These are phyloP conservation scores for Fusarium multiceps DNA, from an alignment of 2,329 filamentous ascomycete species.

Conservation along the genomic window DNA sequence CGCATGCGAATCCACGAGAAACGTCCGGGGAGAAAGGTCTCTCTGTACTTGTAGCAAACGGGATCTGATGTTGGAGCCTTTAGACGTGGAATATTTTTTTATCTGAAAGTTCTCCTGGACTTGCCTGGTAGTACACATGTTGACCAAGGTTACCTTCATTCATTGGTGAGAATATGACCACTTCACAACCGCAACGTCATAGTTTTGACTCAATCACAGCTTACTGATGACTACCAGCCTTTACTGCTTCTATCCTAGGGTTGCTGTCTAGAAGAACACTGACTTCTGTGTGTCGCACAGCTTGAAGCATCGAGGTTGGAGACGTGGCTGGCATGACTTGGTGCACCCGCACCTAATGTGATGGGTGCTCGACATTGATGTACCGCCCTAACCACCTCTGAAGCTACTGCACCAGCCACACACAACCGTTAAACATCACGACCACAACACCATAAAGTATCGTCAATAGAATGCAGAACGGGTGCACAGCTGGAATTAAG, in stretches of 20 bases:
- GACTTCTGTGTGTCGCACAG: background rate
- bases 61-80: too few species aligned
- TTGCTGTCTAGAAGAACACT: background rate
- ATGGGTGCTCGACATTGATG: background rate
- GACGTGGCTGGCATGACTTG: background rate
- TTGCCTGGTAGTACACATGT: too few species aligned
- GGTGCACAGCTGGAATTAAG: background rate
- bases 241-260: background rate
- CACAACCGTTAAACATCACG: background rate
- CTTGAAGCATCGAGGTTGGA: background rate
- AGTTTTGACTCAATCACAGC: background rate
- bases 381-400: background rate
- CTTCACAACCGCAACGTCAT: too few species aligned
- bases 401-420: background rate
- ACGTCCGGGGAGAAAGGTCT: too few species aligned
- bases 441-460: background rate
- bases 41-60: too few species aligned
- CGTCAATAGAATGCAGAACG: background rate
- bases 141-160: too few species aligned
- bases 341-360: background rate
- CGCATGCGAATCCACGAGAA: background rate
- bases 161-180: too few species aligned
- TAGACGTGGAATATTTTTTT: too few species aligned
- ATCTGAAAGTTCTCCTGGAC: too few species aligned
- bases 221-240: background rate